Base-by-base conservation (phyloP, 306 rosid genomes). In the Delonix regia region DNA sequence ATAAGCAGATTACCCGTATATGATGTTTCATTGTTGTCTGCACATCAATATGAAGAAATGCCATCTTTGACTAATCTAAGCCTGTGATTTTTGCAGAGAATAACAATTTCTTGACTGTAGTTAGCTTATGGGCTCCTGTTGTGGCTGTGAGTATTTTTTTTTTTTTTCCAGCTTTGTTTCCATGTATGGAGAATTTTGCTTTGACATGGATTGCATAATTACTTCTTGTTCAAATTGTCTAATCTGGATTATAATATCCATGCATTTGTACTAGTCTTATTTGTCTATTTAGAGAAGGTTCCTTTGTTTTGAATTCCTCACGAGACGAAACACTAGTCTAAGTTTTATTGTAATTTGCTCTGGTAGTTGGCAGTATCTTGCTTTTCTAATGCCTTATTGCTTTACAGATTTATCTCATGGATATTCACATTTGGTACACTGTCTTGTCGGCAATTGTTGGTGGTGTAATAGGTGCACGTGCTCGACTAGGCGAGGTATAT, bases 401-500 rank as follows among this genome's bases (percentile, higher is more conserved):
- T 62, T 30, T 85, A 18, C 94, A 95, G 99, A 88, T 95, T 81
- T 95, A 95, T 87, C 87, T 95, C 83, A 89, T 95, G 99, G 99
- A 95, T 85, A 85, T 95, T 75, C 91, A 86, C 83, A 95, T 92
- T 78, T 95, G 93, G 93, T 93, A 95, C 88, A 95, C 99, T 13
- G 42, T 95, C 75, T 78, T 95, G 88, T 95, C 99, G 19, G 97
- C 99, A 59, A 64, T 95, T 76, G 78, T 95, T 73, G 99, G 99
- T 76, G 99, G 99, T 81, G 90, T 95, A 73, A 91, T 52, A 84
- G 99, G 99, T 85, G 99, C 99, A 34, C 87, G 97, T 42, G 90
- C 89, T 63, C 99, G 99, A 30, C 86, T 95, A 38, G 99, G 99
- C 53, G 99, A 95, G 99, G 99, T 95, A 91, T 78, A 41, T 76